Evolutionary conservation across 1,284 basidiomycete genomes (phyloP), one percentile per base, ranked within the genome.

Genomic region (Pisolithus thermaeus): DNA sequence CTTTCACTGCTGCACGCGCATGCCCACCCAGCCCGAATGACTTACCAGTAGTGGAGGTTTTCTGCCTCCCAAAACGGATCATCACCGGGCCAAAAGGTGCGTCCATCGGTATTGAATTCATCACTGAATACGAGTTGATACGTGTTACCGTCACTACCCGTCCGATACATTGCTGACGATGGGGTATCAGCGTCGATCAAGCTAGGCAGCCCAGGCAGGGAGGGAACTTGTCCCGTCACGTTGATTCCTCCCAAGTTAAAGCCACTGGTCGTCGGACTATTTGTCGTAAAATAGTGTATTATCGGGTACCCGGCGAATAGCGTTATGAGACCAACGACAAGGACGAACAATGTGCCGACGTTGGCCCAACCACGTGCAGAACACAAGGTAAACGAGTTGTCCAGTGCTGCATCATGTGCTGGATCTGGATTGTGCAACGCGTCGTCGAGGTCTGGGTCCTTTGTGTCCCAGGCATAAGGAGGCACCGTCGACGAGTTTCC

Each of bases 61-160:
- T 74, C 78, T 37, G 83, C 87, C 64, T 87, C 86, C 87, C 87
- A 90, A 62, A 74, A 90, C 11, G 87, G 78, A 67, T 90, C 87
- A 56, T 90, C 87, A 2, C 87, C 87, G 14, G 87, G 84, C 67
- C 79, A 90, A 62, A 90, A 90, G 2, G 85, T 78, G 35, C 87
- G 76, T 7, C 91, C 93, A 30, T 87, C 83, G 6, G 63, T 71
- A 47, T 95, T 84, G 68, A 97, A 97, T 70, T 98, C 95, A 69
- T 98, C 95, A 52, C 87, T 92, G 67, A 94, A 95, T 2, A 93
- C 85, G 30, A 97, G 80, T 55, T 85, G 75, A 69, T 90, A 93
- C n/a, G 75, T 68, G 50, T 82, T 74, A 3, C 90, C 89, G 59
- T 94, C 90, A 7, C 79, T 71, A 20, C 84, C 87, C 5, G 69